Evolutionary conservation across 805 yeast species (phyloP), one percentile per base, ranked within the genome.

Genomic region (Cyberlindnera mycetangii): DNA sequence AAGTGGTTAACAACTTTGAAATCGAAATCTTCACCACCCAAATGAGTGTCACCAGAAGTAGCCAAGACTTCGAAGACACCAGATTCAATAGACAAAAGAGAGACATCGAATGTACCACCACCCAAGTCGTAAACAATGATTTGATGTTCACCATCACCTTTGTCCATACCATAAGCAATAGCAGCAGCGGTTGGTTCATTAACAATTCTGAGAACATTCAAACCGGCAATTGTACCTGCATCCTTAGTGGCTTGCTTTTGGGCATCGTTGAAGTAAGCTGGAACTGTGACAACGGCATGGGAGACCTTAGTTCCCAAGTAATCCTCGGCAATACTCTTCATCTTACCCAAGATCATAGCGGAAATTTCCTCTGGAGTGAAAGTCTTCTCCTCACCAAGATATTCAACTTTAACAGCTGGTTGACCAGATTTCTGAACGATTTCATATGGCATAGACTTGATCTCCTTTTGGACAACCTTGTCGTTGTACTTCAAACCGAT

Each of bases 101-200:
- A 88, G 19, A 88, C 96, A 81, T 88, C 96, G 56, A 88, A 89
- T 55, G 97, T 89, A 77, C 97, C 97, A 71, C 97, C 97, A 78
- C 97, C 97, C 60, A 89, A 78, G 70, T 89, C 97, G 68, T 87
- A 89, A 45, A 89, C 95, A 62, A 89, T 81, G 55, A 89, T 88
- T 69, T 89, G 90, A 61, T 85, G 86, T 71, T 89, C 97, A 53
- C 79, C 85, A 31, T 81, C 83, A 50, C 80, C 76, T 65, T 83
- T 76, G 67, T 88, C 95, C 57, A 90, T 75, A 65, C 97, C 97
- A 71, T 89, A 89, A 53, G 97, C 97, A 69, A 89, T 88, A 44
- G 97, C 97, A 56, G 97, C 97, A 37, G 97, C 97, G 49, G 97
- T 89, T 60, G 96, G 96, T 75, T 87, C 96, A 67, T 87, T 87